A percentile compares a stretch with the other conserved stretches of the same genome.
Conservation (phyloP, 495 filamentous ascomycete genomes). For the Penicillium angulare region DNA sequence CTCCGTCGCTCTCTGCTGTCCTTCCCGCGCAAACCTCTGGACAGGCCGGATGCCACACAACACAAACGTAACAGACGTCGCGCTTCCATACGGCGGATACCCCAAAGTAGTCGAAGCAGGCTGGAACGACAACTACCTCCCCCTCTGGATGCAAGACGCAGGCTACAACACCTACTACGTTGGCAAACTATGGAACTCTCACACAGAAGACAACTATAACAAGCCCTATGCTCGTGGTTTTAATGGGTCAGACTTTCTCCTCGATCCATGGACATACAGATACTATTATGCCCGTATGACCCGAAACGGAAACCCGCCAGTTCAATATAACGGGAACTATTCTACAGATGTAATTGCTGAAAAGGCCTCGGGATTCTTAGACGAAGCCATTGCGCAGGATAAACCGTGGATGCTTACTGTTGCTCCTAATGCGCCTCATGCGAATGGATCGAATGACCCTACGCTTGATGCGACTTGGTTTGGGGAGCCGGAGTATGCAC, state of each 20-base stretch:
- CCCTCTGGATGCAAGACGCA: conserved; percentile 64
- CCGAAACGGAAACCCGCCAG: conserved; percentile 52
- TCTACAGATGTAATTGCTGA: conserved; percentile 57
- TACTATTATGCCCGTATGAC: conserved; percentile 62
- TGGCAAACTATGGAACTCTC: conserved; percentile 67
- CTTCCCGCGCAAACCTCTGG: conserved; percentile 56
- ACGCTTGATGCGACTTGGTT: conserved; percentile 18
- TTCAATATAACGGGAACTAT: conserved; percentile 52
- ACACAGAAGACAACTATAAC: conserved; percentile 56
- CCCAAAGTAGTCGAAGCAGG: conserved; percentile 62
- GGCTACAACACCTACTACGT: conserved; percentile 70
- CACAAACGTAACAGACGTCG: conserved; percentile 67
- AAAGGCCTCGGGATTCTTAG: conserved; percentile 58
- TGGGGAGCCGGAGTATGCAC: conserved; percentile 29
- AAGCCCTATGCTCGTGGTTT: conserved; percentile 55
- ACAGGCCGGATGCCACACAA: conserved; percentile 65
- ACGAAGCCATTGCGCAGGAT: conserved; percentile 49
- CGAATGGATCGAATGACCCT: conserved; percentile 23
- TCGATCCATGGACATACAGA: conserved; percentile 67
- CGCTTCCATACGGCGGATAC: conserved; percentile 60
- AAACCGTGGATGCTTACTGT: conserved; percentile 63
- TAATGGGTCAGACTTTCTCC: conserved; percentile 55
- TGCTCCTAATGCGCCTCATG: conserved; percentile 63
- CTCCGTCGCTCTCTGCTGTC: conserved; percentile 60
- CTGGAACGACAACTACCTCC: conserved; percentile 62